These are phyloP conservation scores for Zygosaccharomyces bailii DNA, from an alignment of 805 yeast species.

Conservation along the genomic window DNA sequence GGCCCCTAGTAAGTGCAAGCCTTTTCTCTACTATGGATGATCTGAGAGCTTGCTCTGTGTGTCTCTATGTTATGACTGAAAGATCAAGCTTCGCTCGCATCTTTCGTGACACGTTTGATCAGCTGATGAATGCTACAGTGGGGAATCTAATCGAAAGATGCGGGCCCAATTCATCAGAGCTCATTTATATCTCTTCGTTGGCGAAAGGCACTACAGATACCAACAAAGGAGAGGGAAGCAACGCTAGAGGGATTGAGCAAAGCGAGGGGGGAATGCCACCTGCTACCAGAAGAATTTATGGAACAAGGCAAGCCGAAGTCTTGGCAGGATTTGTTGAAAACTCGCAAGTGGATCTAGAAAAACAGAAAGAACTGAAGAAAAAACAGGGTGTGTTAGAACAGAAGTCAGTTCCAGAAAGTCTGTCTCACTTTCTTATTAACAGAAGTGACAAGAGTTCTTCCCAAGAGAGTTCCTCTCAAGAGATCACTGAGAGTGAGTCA, in stretches of 20 bases:
- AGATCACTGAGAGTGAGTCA: too few species aligned
- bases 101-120: slow-evolving; percentile 66
- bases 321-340: slow-evolving; percentile 40
- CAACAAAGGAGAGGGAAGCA: slow-evolving; percentile 12
- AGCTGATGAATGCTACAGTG: slow-evolving; percentile 59
- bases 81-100: slow-evolving; percentile 58
- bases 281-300: slow-evolving; percentile 48
- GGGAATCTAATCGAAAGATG: slow-evolving; percentile 60
- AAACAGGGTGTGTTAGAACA: slow-evolving; percentile 51
- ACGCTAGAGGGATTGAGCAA: slow-evolving; percentile 1
- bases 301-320: slow-evolving; percentile 30
- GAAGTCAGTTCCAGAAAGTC: slow-evolving; percentile 51
- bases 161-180: slow-evolving; percentile 59
- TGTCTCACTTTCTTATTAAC: slow-evolving; percentile 47
- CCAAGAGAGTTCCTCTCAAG: too few species aligned
- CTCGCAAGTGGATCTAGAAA: slow-evolving; percentile 38
- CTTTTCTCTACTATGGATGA: slow-evolving; percentile 57
- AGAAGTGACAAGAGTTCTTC: slow-evolving; percentile 18
- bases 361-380: slow-evolving; percentile 47
- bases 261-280: slow-evolving; percentile 54
- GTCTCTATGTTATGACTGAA: slow-evolving; percentile 63
- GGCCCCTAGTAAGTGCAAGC: slow-evolving; percentile 54
- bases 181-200: slow-evolving; percentile 37
- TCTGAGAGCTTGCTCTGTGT: slow-evolving; percentile 60
- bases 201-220: slow-evolving; percentile 6